Percentiles rank a stretch among this genome's conserved stretches.
phyloP scores from a whole-genome alignment of 192 early-diverging fungal genomes.

The Linnemannia hyalina region DNA sequence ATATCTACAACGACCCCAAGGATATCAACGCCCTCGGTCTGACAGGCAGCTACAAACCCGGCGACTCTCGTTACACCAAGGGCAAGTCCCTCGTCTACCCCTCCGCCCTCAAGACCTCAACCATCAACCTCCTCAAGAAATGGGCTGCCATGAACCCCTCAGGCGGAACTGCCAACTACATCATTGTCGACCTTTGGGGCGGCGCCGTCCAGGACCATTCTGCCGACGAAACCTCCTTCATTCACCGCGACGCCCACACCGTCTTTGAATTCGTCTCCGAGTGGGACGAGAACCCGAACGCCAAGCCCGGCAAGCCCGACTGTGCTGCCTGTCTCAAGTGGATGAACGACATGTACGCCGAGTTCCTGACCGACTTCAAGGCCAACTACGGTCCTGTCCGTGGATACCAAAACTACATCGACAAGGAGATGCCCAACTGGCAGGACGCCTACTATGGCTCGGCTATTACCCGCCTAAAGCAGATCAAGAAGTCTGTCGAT shows the following conservation, averaged over 20 bases:
- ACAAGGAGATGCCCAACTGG: slow-evolving; percentile 43
- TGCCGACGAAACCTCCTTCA: slow-evolving; percentile 42
- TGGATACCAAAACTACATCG: slow-evolving; percentile 58
- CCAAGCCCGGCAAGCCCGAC: slow-evolving; percentile 25
- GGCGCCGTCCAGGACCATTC: slow-evolving; percentile 26
- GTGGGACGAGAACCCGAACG: slow-evolving; percentile 33
- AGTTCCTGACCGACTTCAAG: slow-evolving; percentile 35
- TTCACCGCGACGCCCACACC: slow-evolving; percentile 45
- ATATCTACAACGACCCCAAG: slow-evolving; percentile 22
- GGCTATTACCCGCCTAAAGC: slow-evolving; percentile 23
- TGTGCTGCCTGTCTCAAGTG: slow-evolving; percentile 35
- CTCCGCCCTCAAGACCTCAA: slow-evolving; percentile 10
- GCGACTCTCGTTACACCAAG: slow-evolving; percentile 39
- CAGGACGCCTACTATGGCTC: slow-evolving; percentile 50
- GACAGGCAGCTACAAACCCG: slow-evolving; percentile 18
- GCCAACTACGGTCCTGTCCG: slow-evolving; percentile 32
- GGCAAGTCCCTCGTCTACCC: slow-evolving; percentile 49
- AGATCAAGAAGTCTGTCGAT: slow-evolving; percentile 39
- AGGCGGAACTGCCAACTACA: slow-evolving; percentile 29
- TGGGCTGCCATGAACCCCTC: slow-evolving; percentile 17
- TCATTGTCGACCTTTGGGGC: slow-evolving; percentile 58
- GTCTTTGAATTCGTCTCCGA: slow-evolving; percentile 56
- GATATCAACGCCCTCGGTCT: slow-evolving; percentile 31
- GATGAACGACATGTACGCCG: slow-evolving; percentile 50
- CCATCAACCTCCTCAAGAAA: slow-evolving; percentile 33